These are phyloP conservation scores for Angophora floribunda DNA, from an alignment of 345 rosid genomes.

Conservation along the genomic window DNA sequence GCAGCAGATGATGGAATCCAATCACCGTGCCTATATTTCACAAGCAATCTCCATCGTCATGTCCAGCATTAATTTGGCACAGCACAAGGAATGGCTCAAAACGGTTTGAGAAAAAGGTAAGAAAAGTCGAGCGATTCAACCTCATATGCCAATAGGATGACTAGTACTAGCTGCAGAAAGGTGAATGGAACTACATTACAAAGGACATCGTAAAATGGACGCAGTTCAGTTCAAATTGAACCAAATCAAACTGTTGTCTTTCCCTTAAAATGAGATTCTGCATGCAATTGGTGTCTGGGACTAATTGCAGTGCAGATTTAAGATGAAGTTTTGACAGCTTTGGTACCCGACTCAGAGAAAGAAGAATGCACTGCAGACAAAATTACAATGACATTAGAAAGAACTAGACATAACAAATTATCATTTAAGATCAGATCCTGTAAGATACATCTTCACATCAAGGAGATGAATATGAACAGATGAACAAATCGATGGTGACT, in stretches of 20 bases:
- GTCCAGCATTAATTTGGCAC: neutral
- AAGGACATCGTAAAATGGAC: neutral
- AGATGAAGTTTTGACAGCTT: neutral
- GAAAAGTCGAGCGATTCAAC: neutral
- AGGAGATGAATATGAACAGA: constrained; percentile 6
- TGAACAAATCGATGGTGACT: neutral
- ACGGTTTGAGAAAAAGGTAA: neutral
- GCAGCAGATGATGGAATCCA: neutral
- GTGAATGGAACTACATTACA: neutral
- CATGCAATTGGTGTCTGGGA: neutral
- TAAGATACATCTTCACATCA: neutral
- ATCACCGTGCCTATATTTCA: neutral
- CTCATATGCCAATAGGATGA: neutral
- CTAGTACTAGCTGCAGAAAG: neutral
- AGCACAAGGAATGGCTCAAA: neutral
- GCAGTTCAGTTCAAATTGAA: too few species aligned
- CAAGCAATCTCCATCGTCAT: neutral
- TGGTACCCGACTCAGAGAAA: neutral
- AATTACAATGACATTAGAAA: neutral
- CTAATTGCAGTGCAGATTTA: neutral
- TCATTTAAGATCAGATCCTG: neutral
- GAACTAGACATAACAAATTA: neutral
- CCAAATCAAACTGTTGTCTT: neutral
- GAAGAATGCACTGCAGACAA: neutral
- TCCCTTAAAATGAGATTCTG: neutral